Base-by-base conservation (phyloP, 768 basidiomycete species). In the Pleurotus salmoneostramineus region DNA sequence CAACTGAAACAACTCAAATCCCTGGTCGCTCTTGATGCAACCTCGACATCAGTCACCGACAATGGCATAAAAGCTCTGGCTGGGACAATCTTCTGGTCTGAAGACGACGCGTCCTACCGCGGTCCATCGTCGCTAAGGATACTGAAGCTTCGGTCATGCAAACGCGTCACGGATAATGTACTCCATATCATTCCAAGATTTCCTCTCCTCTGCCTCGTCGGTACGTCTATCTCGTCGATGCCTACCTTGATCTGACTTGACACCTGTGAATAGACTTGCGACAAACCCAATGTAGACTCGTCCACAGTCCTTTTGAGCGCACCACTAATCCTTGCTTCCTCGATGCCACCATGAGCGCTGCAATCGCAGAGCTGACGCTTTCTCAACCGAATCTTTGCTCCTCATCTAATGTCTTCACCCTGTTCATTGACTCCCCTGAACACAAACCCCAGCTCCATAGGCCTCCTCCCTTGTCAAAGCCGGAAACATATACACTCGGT, bases 21-120 rank as follows among this genome's bases (percentile, higher is more conserved):
- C 5, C 73, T 92, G 15, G 64, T 71, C 43, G 90, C 85, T 0
- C 72, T 92, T n/a, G 89, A 92, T 66, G 78, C 81, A 17, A 84
- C 83, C 49, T 71, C 67, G 7, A 87, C 85, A 1, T 27, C 60
- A 1, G 62, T 92, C 37, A 80, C 81, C 3, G 63, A 79, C 2
- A 76, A 79, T 61, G 87, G 83, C 10, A 65, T 90, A 50, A 75
- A 73, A 35, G 65, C 73, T 4, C 77, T 93, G 8, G 69, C 83
- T 0, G 75, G 79, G 17, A 80, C 79, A 2, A 69, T 88, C 11
- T 67, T 67, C 2, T 72, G 69, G 65, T 63, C 68, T 33, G 67
- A 75, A 32, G 69, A 71, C n/a, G 66, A 64, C 37, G 52, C 0
- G 60, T 15, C 52, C 49, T 59, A 37, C 58, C 69, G 64, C 14